These are phyloP conservation scores for Beauveria asiatica DNA, from an alignment of 2,329 filamentous ascomycete genomes.

Conservation along the genomic window DNA sequence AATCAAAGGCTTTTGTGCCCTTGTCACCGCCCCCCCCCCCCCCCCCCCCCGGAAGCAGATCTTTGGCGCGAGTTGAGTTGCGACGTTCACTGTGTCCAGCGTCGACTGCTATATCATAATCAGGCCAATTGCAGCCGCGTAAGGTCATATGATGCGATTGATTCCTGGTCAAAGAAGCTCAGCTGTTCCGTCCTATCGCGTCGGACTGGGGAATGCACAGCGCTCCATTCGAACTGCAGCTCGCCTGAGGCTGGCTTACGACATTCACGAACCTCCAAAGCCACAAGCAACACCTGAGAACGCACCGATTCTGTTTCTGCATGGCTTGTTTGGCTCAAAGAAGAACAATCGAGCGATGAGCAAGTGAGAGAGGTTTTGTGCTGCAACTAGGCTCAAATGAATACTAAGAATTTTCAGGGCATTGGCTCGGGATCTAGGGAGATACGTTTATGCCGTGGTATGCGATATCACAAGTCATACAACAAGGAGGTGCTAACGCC, in stretches of 20 bases:
- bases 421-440: conserved; percentile 69
- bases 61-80: background rate
- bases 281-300: conserved; percentile 28
- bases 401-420: conserved; percentile 43
- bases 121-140: background rate
- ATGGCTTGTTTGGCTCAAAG: conserved; percentile 90
- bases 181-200: background rate
- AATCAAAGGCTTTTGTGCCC: too few relatives aligned
- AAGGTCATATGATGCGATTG: background rate
- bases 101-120: background rate
- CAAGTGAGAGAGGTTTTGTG: conserved; percentile 55
- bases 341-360: conserved; percentile 91
- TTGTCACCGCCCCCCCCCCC: too few relatives aligned
- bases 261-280: conserved; percentile 53
- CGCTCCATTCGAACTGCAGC: background rate
- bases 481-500: conserved; percentile 4
- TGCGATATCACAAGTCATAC: conserved; percentile 19
- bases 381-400: conserved; percentile 11
- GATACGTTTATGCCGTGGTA: conserved; percentile 75
- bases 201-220: background rate
- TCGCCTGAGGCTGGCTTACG: conserved; percentile 45
- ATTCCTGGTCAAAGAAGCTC: background rate
- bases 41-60: background rate
- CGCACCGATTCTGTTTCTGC: conserved; percentile 74
- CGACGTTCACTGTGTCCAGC: background rate